These are phyloP conservation scores for Cladorrhinum sp. DNA, from an alignment of 2,329 filamentous ascomycete genomes.

Conservation along the genomic window DNA sequence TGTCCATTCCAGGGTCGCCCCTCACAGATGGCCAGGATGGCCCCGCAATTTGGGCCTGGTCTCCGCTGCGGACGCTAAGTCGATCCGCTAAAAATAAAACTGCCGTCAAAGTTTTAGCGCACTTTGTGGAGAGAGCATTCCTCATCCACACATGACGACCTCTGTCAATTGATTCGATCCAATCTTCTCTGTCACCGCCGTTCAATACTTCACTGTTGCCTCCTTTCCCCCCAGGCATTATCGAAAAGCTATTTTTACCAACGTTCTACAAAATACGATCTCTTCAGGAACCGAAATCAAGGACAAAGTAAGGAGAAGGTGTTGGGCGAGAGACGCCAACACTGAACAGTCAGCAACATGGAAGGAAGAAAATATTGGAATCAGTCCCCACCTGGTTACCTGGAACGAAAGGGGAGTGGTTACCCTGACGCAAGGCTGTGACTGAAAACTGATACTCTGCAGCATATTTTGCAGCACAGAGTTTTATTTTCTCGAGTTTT, in stretches of 20 bases:
- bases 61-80: background rate
- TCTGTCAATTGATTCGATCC: background rate
- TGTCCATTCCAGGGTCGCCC: background rate
- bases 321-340: too few species aligned
- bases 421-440: too few species aligned
- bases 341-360: too few species aligned
- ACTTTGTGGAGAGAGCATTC: background rate
- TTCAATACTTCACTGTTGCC: background rate
- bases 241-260: background rate
- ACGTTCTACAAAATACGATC: background rate
- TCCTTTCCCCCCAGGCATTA: background rate
- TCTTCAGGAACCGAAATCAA: background rate
- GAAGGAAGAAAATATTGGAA: too few species aligned
- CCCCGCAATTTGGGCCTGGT: background rate
- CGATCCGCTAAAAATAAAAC: conserved; percentile 1
- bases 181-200: background rate
- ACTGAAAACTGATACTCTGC: too few species aligned
- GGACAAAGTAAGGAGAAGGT: too few species aligned
- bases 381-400: too few species aligned
- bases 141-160: background rate
- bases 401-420: too few species aligned
- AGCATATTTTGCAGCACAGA: too few species aligned
- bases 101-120: background rate
- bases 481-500: background rate
- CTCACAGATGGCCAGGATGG: background rate